Evolutionary conservation across 2,329 filamentous ascomycete species (phyloP).

Genomic region (Annulohypoxylon truncatum): DNA sequence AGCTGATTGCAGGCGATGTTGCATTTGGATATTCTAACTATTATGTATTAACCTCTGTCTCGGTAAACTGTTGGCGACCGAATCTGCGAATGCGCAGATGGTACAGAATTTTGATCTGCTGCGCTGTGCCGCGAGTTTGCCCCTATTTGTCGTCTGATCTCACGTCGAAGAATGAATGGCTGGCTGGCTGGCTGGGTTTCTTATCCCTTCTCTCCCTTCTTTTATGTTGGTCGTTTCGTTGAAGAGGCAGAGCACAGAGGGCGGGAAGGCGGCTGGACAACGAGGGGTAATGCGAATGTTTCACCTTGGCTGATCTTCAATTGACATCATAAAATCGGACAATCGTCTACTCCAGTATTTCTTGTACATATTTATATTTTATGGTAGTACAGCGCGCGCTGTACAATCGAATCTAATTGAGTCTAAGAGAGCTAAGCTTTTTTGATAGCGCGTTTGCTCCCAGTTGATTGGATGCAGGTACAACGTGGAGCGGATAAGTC

Average conservation of each 20-base stretch:
- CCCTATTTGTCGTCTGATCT: not conserved
- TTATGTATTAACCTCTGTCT: not conserved
- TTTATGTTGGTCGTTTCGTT: not conserved
- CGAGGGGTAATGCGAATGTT: not conserved
- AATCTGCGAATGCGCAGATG: not conserved
- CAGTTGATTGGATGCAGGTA: conserved; percentile 22
- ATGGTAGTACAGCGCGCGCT: not conserved
- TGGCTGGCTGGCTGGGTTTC: not conserved
- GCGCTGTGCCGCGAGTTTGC: not conserved
- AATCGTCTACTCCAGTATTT: conserved; percentile 23
- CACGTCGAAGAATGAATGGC: not conserved
- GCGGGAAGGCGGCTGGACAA: not conserved
- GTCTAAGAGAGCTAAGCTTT: conserved; percentile 39
- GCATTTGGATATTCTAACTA: not conserved
- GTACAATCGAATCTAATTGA: conserved; percentile 12
- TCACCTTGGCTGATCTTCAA: conserved; percentile 8
- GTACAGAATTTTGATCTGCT: not conserved
- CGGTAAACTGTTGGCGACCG: not conserved
- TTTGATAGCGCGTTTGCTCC: conserved; percentile 17
- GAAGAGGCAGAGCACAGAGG: no score
- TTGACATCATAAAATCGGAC: conserved; percentile 16
- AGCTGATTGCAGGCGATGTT: not conserved
- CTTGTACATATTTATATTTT: conserved; percentile 19
- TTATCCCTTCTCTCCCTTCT: not conserved
- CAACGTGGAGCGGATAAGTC: conserved; percentile 27